These are phyloP conservation scores for Neonothopanus nambi DNA, from an alignment of 1,284 basidiomycete species.

Conservation along the genomic window DNA sequence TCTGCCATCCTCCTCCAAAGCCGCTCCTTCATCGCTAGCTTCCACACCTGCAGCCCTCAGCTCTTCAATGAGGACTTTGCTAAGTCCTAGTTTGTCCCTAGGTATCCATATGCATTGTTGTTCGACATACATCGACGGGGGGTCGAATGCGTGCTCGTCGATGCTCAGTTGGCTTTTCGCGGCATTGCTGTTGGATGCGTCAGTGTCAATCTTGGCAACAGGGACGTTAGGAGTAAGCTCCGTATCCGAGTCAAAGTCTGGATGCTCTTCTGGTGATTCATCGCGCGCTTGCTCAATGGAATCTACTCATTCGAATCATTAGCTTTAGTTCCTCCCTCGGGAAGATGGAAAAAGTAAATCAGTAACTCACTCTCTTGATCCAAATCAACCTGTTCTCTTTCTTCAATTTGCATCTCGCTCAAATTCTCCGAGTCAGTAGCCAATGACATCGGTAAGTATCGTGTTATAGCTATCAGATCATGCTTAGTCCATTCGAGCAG, in stretches of 20 bases:
- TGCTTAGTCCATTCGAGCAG: too few relatives aligned
- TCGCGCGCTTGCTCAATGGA: too few relatives aligned
- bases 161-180: conserved; percentile 19
- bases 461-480: conserved; percentile 49
- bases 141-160: conserved; percentile 54
- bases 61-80: conserved; percentile 48
- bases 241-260: neutral
- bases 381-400: conserved; percentile 43
- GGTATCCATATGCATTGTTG: conserved; percentile 70
- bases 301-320: too few relatives aligned
- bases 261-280: too few relatives aligned
- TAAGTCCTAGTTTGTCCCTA: conserved; percentile 58
- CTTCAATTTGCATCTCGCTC: conserved; percentile 28
- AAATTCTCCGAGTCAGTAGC: conserved; percentile 52
- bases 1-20: conserved; percentile 49
- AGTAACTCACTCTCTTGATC: conserved; percentile 37
- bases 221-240: conserved; percentile 27
- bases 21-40: conserved; percentile 52
- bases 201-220: too few relatives aligned
- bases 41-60: conserved; percentile 41
- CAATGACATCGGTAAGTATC: conserved; percentile 61
- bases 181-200: conserved; percentile 18
- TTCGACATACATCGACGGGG: conserved; percentile 62
- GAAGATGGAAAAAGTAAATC: too few relatives aligned
- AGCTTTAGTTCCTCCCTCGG: too few relatives aligned